Base-by-base conservation (phyloP, 1,284 basidiomycete species). In the Jaminaea rosea region DNA sequence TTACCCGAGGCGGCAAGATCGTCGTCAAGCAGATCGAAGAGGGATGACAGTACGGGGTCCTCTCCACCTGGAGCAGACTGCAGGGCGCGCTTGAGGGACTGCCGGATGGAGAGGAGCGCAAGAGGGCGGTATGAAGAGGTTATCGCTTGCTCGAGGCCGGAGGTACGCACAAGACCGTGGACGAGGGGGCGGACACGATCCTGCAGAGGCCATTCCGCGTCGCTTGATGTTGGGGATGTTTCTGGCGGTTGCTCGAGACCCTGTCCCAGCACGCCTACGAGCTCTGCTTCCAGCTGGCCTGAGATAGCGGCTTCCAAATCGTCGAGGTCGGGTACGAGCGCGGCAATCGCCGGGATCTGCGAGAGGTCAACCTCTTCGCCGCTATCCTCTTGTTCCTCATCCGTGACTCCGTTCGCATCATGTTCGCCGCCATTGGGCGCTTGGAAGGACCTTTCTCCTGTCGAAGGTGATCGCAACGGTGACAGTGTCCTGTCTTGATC, bases 251-350 rank as follows among this genome's bases (percentile, higher is more conserved):
- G 79, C 6, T 80, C 75, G 29, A 93, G 77, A 65, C 90, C 84
- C 17, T 80, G 78, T 31, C 81, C 79, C 8, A 96, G 79, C 0
- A 85, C 79, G 21, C 80, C 78, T 3, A 87, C 80, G 1, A 94
- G 78, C 59, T 93, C 88, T 15, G 50, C 44, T 49, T 63, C 58
- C 13, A 71, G 52, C 45, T 59, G 50, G 27, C 36, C 52, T 1
- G 62, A 53, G 42, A 72, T 56, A 4, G 48, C 55, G 15, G 46
- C 47, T 24, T 63, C 56, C 49, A 65, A 58, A 31, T 64, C 64
- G 19, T 63, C 49, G 17, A 72, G 58, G 46, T 72, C 60, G 13
- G 59, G 53, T 21, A 50, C 49, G n/a, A 72, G 46, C 17, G 50
- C 37, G 4, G 34, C 26, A 8, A 63, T 50, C 9, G 48, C 47